These are phyloP conservation scores for Schizochytrium sp. DNA, from an alignment of 108 stramenopile genomes.

Conservation along the genomic window DNA sequence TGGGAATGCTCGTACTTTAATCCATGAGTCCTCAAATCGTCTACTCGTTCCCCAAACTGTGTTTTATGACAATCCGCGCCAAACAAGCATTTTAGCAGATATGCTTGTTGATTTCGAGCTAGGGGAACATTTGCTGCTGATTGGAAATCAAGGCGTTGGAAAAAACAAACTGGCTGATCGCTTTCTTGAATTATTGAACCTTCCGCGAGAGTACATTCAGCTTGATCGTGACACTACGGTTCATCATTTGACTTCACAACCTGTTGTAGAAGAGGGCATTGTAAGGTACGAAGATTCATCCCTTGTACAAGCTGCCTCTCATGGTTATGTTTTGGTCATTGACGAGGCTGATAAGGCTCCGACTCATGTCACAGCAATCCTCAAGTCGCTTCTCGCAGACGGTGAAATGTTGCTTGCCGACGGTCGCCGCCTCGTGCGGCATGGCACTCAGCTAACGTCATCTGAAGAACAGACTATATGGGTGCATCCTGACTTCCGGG, in stretches of 20 bases:
- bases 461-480: constrained; percentile 68
- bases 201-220: constrained; percentile 90
- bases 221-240: constrained; percentile 92
- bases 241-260: constrained; percentile 76
- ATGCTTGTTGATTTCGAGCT: constrained; percentile 74
- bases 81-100: constrained; percentile 71
- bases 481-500: constrained; percentile 83
- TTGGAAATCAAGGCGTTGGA: constrained; percentile 92
- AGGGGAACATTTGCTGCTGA: constrained; percentile 82
- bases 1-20: constrained; percentile 64
- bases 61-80: constrained; percentile 75
- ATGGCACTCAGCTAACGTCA: neutral
- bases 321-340: constrained; percentile 82
- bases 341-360: constrained; percentile 96
- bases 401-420: constrained; percentile 85
- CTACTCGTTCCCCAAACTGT: constrained; percentile 75
- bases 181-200: constrained; percentile 75
- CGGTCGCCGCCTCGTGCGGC: constrained; percentile 75
- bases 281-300: constrained; percentile 84
- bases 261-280: constrained; percentile 81
- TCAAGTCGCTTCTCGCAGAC: constrained; percentile 88
- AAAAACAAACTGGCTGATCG: constrained; percentile 88
- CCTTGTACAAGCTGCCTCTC: constrained; percentile 82
- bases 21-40: constrained; percentile 61
- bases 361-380: constrained; percentile 83